Conservation (phyloP, 371 early-diverging fungal genomes). For the Encephalitozoon intestinalis region DNA sequence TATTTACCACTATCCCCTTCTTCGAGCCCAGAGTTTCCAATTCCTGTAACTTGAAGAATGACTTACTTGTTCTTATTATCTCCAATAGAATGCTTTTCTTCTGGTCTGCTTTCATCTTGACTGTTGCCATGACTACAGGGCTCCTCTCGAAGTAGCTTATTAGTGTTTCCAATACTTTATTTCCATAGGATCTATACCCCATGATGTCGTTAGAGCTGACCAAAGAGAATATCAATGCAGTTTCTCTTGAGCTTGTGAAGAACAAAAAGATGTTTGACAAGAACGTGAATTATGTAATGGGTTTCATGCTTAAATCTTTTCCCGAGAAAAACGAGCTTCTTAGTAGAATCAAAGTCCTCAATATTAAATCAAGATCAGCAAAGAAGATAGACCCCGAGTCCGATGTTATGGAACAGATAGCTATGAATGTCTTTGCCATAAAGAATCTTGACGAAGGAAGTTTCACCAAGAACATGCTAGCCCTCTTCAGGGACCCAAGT, state of each 20-base stretch:
- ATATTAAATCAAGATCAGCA: background rate
- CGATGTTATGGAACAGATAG: background rate
- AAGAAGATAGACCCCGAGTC: background rate
- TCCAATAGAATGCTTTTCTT: slow-evolving; percentile 23
- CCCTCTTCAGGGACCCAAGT: background rate
- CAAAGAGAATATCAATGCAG: slow-evolving; percentile 10
- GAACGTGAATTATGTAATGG: slow-evolving; percentile 10
- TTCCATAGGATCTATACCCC: background rate
- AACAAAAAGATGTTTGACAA: slow-evolving; percentile 5
- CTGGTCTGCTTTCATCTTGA: slow-evolving; percentile 19
- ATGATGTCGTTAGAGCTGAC: slow-evolving; percentile 6
- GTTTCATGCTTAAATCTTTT: slow-evolving; percentile 15
- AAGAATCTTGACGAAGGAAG: background rate
- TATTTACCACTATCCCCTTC: slow-evolving; percentile 74
- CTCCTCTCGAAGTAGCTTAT: background rate
- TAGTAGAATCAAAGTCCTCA: slow-evolving; percentile 10
- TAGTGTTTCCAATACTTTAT: background rate
- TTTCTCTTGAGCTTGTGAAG: background rate
- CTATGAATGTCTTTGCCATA: background rate
- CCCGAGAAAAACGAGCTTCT: slow-evolving; percentile 4
- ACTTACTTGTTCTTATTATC: slow-evolving; percentile 29
- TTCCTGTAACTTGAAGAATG: slow-evolving; percentile 72
- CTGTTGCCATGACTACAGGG: slow-evolving; percentile 2
- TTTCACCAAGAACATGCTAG: background rate
- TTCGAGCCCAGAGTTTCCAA: slow-evolving; percentile 77